Percentiles rank a stretch among this genome's conserved stretches.
phyloP scores from a whole-genome alignment of 2,329 filamentous ascomycete species.

The Hypoxylon sp. region DNA sequence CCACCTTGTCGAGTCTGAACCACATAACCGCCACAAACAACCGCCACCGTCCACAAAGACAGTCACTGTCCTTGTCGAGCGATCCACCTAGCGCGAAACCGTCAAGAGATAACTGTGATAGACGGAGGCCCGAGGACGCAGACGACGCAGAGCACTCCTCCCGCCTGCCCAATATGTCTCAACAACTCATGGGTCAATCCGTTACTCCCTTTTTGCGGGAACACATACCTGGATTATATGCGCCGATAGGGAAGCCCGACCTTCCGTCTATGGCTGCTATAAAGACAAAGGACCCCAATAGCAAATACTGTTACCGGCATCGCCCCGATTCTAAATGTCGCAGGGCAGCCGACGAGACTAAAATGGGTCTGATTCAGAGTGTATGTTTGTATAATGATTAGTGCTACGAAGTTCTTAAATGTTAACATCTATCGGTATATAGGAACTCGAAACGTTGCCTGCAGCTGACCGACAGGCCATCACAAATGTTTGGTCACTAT shows the following conservation, averaged over 20 bases:
- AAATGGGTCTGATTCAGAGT: slow-evolving; percentile 94
- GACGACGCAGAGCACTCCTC: slow-evolving; percentile 64
- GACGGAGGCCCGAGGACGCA: slow-evolving; percentile 66
- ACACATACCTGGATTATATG: slow-evolving; percentile 91
- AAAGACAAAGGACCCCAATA: slow-evolving; percentile 74
- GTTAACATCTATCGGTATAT: slow-evolving; percentile 31
- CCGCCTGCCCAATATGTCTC: slow-evolving; percentile 70
- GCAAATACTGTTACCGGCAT: slow-evolving; percentile 96
- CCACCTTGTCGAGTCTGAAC: slow-evolving; percentile 25
- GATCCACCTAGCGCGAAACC: slow-evolving; percentile 49
- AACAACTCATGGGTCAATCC: slow-evolving; percentile 80
- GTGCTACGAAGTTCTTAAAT: not conserved
- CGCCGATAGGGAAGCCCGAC: slow-evolving; percentile 77
- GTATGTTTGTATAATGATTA: slow-evolving; percentile 64
- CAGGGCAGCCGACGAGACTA: slow-evolving; percentile 91
- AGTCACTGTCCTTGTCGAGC: slow-evolving; percentile 32
- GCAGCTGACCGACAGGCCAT: slow-evolving; percentile 94
- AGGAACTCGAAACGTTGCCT: slow-evolving; percentile 87
- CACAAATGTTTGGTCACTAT: slow-evolving; percentile 96
- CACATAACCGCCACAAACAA: slow-evolving; percentile 30
- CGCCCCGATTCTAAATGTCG: slow-evolving; percentile 94
- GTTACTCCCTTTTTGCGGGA: slow-evolving; percentile 90
- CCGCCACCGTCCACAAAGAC: slow-evolving; percentile 37
- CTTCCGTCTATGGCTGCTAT: slow-evolving; percentile 58
- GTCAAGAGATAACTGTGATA: slow-evolving; percentile 65